phyloP scores from a whole-genome alignment of 257 asterid genomes.

The Scutellaria baicalensis region DNA sequence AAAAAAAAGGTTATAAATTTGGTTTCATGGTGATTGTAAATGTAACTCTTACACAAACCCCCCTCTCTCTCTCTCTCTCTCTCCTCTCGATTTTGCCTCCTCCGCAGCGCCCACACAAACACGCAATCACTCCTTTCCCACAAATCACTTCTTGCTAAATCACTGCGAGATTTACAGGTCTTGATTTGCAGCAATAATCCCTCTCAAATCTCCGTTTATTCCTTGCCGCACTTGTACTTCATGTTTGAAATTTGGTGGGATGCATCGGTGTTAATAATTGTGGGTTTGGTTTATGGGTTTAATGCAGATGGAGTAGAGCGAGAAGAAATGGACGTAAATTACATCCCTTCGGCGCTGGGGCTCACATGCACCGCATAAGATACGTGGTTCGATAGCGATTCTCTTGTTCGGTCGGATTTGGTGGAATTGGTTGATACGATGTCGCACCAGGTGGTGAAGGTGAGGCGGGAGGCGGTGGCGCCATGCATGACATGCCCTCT shows the following conservation, averaged over 20 bases:
- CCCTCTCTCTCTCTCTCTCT: constrained; percentile 5
- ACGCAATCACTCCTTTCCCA: constrained; percentile 23
- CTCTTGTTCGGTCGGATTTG: constrained; percentile 10
- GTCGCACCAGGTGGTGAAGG: constrained; percentile 34
- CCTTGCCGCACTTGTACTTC: too few species aligned
- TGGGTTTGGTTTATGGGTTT: constrained; percentile 20
- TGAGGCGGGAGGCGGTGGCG: constrained; percentile 39
- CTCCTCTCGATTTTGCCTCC: constrained; percentile 15
- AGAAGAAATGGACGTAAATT: constrained; percentile 34
- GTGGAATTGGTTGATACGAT: constrained; percentile 26
- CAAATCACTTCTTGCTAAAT: constrained; percentile 17
- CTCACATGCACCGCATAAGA: constrained; percentile 40
- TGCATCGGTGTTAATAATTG: constrained; percentile 17
- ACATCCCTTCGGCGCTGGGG: constrained; percentile 11
- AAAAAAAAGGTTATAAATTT: background rate
- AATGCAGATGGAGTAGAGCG: constrained; percentile 30
- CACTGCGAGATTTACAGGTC: constrained; percentile 22
- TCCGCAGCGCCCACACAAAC: constrained; percentile 2
- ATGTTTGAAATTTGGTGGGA: background rate
- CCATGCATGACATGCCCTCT: constrained; percentile 64
- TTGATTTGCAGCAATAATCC: constrained; percentile 3
- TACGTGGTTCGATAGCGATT: constrained; percentile 19
- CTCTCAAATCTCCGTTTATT: constrained; percentile 7
- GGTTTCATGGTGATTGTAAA: constrained; percentile 14
- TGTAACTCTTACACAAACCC: constrained; percentile 8